Evolutionary conservation across 1,284 basidiomycete species (phyloP).

Genomic region (Polyporus tsugae): DNA sequence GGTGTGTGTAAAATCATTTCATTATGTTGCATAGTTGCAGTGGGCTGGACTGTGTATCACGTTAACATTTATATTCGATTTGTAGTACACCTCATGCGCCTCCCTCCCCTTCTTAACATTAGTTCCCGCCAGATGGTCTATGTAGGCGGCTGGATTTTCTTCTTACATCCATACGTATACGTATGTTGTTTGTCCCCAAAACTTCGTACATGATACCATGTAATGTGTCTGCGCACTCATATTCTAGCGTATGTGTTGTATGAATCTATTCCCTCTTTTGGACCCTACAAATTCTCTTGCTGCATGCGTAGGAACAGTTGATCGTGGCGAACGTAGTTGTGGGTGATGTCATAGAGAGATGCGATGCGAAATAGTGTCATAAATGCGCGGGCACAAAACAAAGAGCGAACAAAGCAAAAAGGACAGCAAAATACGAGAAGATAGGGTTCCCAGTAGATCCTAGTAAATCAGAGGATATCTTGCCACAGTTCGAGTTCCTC

Average conservation of each 20-base stretch:
- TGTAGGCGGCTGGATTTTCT: slow-evolving; percentile 4
- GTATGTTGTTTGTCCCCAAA: neutral
- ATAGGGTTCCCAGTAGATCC: neutral
- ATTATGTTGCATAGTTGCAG: neutral
- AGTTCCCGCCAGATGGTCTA: neutral
- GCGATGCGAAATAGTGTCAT: neutral
- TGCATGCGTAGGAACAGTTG: neutral
- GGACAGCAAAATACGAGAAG: neutral
- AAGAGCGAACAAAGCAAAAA: slow-evolving; percentile 3
- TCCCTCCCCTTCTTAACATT: neutral
- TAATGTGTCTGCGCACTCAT: slow-evolving; percentile 21
- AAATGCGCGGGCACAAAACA: neutral
- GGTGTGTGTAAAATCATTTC: slow-evolving; percentile 1
- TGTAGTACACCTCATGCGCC: slow-evolving; percentile 8
- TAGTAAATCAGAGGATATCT: slow-evolving; percentile 11
- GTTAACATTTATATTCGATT: neutral
- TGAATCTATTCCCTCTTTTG: slow-evolving; percentile 14
- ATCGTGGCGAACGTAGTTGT: neutral
- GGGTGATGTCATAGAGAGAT: neutral
- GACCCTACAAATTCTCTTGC: neutral
- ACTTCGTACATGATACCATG: slow-evolving; percentile 25
- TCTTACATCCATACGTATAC: slow-evolving; percentile 3
- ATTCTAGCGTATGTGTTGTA: slow-evolving; percentile 26
- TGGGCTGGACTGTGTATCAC: too few relatives aligned
- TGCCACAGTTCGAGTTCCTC: slow-evolving; percentile 29